Evolutionary conservation across 306 rosid genomes (phyloP).

Genomic region (Astragalus glycyphyllos): DNA sequence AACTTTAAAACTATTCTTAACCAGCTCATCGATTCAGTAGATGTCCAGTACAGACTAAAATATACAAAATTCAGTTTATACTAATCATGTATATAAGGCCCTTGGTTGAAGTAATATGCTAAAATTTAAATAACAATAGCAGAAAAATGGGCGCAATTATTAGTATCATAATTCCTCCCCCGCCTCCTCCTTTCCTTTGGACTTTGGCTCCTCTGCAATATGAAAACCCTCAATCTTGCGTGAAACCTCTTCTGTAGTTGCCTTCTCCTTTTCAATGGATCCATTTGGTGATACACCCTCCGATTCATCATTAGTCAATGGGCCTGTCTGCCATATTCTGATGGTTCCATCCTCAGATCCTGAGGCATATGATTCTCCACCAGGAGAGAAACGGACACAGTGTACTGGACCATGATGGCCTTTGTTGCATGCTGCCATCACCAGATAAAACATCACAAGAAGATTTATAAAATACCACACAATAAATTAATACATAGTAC

Average conservation of each 20-base stretch:
- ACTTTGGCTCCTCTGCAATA: constrained; percentile 67
- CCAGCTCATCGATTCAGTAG: constrained; percentile 47
- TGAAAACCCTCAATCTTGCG: constrained; percentile 86
- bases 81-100: constrained; percentile 40
- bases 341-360: constrained; percentile 99
- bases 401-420: constrained; percentile 99
- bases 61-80: constrained; percentile 50
- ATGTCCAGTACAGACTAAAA: constrained; percentile 49
- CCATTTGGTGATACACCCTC: constrained; percentile 65
- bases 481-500: not conserved
- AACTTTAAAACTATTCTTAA: constrained; percentile 38
- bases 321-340: constrained; percentile 98
- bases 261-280: constrained; percentile 61
- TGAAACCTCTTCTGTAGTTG: constrained; percentile 70
- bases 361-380: constrained; percentile 98
- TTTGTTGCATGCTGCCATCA: constrained; percentile 88
- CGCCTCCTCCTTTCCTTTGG: constrained; percentile 70
- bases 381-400: constrained; percentile 95
- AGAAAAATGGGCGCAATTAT: constrained; percentile 26
- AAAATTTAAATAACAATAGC: constrained; percentile 32
- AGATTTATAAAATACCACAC: constrained; percentile 16
- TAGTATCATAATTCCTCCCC: constrained; percentile 53
- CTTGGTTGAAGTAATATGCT: constrained; percentile 37
- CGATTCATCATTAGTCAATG: constrained; percentile 63
- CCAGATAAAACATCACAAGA: constrained; percentile 34